Percentiles rank a stretch among this genome's conserved stretches.
phyloP scores from a whole-genome alignment of 257 asterid species.

The Haberlea rhodopensis region DNA sequence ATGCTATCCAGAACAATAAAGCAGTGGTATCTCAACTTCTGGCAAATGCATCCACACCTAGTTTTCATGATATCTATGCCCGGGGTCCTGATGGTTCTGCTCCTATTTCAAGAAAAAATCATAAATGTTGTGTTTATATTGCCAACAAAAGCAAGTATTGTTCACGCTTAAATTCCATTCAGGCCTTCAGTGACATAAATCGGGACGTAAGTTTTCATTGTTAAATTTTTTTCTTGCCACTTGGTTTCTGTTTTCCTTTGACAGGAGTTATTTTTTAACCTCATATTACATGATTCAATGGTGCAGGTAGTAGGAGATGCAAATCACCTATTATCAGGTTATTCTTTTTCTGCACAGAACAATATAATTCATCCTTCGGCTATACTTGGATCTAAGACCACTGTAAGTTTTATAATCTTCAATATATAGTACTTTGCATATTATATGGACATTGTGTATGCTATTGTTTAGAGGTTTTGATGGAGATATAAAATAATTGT shows the following conservation, averaged over 20 bases:
- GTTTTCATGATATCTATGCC: constrained; percentile 74
- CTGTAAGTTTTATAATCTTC: constrained; percentile 54
- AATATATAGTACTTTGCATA: constrained; percentile 15
- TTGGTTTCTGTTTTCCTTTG: neutral
- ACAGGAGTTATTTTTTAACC: neutral
- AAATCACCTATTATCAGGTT: constrained; percentile 70
- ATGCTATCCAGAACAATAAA: constrained; percentile 54
- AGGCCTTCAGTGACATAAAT: constrained; percentile 84
- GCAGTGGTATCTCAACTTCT: constrained; percentile 74
- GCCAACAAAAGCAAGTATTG: constrained; percentile 91
- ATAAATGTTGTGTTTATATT: constrained; percentile 87
- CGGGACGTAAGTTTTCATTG: constrained; percentile 66
- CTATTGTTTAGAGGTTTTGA: constrained; percentile 14
- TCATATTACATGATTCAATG: constrained; percentile 21
- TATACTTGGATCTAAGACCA: constrained; percentile 77
- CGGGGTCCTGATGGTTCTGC: constrained; percentile 59
- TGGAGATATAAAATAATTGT: constrained; percentile 18
- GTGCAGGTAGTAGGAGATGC: constrained; percentile 89
- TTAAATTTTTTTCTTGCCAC: constrained; percentile 22
- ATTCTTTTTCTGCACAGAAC: constrained; percentile 77
- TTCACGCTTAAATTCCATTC: constrained; percentile 77
- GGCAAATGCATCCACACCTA: constrained; percentile 81
- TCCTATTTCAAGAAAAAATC: constrained; percentile 51
- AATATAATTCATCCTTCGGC: constrained; percentile 81
- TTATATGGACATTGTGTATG: constrained; percentile 1